Evolutionary conservation across 257 asterid genomes (phyloP).

Genomic region (Coffea eugenioides): DNA sequence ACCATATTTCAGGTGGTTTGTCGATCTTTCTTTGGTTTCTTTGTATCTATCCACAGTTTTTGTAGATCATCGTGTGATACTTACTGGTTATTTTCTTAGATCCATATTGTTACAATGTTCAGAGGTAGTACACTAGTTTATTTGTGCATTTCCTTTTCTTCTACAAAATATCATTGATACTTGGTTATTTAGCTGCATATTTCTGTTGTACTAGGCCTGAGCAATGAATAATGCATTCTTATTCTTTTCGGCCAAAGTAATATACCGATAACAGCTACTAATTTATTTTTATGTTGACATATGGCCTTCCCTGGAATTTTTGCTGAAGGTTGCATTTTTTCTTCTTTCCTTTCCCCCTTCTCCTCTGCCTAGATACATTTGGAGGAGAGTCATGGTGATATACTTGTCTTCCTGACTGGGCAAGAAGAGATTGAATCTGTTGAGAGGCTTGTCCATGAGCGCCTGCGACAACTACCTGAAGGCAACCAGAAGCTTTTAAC

Average conservation of each 20-base stretch:
- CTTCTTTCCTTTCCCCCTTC: constrained; percentile 35
- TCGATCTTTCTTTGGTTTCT: constrained; percentile 3
- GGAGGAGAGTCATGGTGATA: constrained; percentile 87
- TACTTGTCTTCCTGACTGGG: constrained; percentile 95
- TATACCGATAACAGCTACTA: neutral
- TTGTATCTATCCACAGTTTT: neutral
- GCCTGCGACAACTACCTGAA: constrained; percentile 70
- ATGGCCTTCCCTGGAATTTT: constrained; percentile 3
- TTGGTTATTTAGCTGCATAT: neutral
- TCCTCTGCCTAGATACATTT: constrained; percentile 44
- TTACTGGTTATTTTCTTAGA: neutral
- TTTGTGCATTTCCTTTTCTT: neutral
- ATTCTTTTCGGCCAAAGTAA: neutral
- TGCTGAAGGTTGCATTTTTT: constrained; percentile 7
- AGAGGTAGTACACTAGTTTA: neutral
- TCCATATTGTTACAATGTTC: neutral
- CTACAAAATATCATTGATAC: neutral
- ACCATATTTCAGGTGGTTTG: constrained; percentile 82
- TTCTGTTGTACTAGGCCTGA: neutral
- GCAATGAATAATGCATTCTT: neutral
- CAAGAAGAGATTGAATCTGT: constrained; percentile 98
- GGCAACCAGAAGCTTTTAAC: constrained; percentile 60
- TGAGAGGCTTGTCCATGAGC: constrained; percentile 80
- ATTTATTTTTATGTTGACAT: neutral
- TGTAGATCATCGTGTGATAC: neutral